Base-by-base conservation (phyloP, 257 asterid genomes). In the Solanum etuberosum region DNA sequence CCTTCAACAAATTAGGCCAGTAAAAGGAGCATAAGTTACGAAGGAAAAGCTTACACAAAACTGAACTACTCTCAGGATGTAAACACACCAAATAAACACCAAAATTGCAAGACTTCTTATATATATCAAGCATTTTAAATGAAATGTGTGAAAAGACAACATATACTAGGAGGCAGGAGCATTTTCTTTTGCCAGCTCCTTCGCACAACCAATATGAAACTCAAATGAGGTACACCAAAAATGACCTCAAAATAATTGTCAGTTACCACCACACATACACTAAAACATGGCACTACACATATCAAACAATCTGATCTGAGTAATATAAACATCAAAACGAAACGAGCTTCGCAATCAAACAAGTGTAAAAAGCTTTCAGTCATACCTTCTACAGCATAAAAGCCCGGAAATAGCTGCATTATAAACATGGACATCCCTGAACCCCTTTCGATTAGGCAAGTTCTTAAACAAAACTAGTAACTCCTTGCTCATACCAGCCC, bases 381-480 rank as follows among this genome's bases (percentile, higher is more conserved):
- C 70, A 72, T 93, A 97, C 99, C 99, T 94, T 85, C 91, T 87
- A 89, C 94, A 93, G 65, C 86, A 72, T 90, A 93, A 87, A 63
- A 97, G 95, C 81, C 98, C 99, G 2, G 98, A 93, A 83, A 96
- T 91, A 16, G 98, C 97, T 34, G 99, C 90, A 90, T 93, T 97
- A 88, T 93, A 96, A 88, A 97, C 92, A 85, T 90, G 96, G 83
- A 96, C 98, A 87, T 95, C 98, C 87, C 77, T 91, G 87, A 91
- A 94, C 54, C 71, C 87, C 90, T 68, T 84, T 81, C 89, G 87
- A 42, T 90, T 92, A 21, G 98, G 98, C 92, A 97, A 88, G 90
- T 96, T 97, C 65, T 90, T 90, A 83, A 96, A 92, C 85, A 96
- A 81, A 88, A 91, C 61, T 92, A 96, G 42, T 90, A 97, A 88